These are phyloP conservation scores for Microglena sp. DNA, from an alignment of 139 green algal species.

Conservation along the genomic window DNA sequence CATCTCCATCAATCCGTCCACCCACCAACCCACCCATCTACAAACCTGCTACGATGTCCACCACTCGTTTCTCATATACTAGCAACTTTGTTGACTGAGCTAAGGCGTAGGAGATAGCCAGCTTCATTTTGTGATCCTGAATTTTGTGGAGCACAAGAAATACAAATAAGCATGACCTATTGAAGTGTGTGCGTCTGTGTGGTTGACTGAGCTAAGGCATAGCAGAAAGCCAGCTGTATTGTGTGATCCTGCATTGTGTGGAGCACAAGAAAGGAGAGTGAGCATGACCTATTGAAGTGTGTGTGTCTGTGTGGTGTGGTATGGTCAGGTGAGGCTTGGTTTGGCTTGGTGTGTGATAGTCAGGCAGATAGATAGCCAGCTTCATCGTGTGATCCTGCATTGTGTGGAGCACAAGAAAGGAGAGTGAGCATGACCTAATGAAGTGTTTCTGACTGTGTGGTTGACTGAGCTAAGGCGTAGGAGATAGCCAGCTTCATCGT, in stretches of 20 bases:
- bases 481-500: conserved; percentile 45
- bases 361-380: conserved; percentile 42
- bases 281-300: too few relatives aligned
- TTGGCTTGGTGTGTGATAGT: too few relatives aligned
- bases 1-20: too few relatives aligned
- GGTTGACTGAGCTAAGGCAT: conserved; percentile 55
- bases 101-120: conserved; percentile 46
- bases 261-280: too few relatives aligned
- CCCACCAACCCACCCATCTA: too few relatives aligned
- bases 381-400: conserved; percentile 42
- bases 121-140: conserved; percentile 42
- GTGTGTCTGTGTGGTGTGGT: too few relatives aligned
- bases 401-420: too few relatives aligned
- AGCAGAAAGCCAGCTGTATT: conserved; percentile 48
- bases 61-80: conserved; percentile 70
- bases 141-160: too few relatives aligned
- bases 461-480: conserved; percentile 52
- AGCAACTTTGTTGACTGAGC: conserved; percentile 67
- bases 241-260: conserved; percentile 4
- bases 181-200: too few relatives aligned
- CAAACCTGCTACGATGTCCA: conserved; percentile 23
- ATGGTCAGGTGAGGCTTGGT: too few relatives aligned
- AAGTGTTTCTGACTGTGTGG: conserved; percentile 62
- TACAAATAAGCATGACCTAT: too few relatives aligned
- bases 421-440: too few relatives aligned